These are phyloP conservation scores for Jaapia argillacea DNA, from an alignment of 768 basidiomycete genomes.

Conservation along the genomic window DNA sequence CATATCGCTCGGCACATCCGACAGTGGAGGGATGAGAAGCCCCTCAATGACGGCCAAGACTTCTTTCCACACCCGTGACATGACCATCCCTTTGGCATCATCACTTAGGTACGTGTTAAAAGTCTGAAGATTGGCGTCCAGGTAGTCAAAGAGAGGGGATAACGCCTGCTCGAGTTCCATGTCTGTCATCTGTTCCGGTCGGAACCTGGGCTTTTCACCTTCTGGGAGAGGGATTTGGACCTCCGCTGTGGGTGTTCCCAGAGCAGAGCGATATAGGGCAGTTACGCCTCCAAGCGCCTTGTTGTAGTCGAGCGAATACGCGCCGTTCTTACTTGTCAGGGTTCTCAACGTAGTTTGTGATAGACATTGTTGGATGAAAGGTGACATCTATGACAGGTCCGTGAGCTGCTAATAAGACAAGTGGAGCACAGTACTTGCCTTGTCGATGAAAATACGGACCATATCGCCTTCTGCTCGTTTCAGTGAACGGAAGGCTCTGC, in stretches of 20 bases:
- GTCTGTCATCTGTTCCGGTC: conserved; percentile 79
- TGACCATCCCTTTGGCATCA: conserved; percentile 82
- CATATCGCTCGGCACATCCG: conserved; percentile 81
- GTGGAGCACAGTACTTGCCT: conserved; percentile 39
- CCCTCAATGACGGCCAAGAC: conserved; percentile 79
- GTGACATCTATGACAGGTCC: conserved; percentile 62
- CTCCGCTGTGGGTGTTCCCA: conserved; percentile 56
- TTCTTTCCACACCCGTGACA: conserved; percentile 95
- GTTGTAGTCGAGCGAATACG: conserved; percentile 71
- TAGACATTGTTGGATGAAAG: conserved; percentile 81
- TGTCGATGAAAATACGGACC: conserved; percentile 94
- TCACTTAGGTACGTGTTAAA: conserved; percentile 84
- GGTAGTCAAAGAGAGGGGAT: conserved; percentile 87
- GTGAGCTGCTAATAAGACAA: neutral
- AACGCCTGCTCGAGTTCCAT: conserved; percentile 94
- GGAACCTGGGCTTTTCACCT: conserved; percentile 66
- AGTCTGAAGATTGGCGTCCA: conserved; percentile 86
- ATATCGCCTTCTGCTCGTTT: conserved; percentile 94
- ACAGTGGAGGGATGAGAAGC: conserved; percentile 83
- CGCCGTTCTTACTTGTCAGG: conserved; percentile 56
- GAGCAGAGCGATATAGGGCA: conserved; percentile 70
- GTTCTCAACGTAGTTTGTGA: conserved; percentile 70
- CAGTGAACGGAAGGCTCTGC: conserved; percentile 85
- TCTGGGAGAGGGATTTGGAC: conserved; percentile 70
- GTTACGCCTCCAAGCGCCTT: conserved; percentile 79